These are phyloP conservation scores for Omphalotus guepiniiformis DNA, from an alignment of 768 basidiomycete genomes.

Conservation along the genomic window DNA sequence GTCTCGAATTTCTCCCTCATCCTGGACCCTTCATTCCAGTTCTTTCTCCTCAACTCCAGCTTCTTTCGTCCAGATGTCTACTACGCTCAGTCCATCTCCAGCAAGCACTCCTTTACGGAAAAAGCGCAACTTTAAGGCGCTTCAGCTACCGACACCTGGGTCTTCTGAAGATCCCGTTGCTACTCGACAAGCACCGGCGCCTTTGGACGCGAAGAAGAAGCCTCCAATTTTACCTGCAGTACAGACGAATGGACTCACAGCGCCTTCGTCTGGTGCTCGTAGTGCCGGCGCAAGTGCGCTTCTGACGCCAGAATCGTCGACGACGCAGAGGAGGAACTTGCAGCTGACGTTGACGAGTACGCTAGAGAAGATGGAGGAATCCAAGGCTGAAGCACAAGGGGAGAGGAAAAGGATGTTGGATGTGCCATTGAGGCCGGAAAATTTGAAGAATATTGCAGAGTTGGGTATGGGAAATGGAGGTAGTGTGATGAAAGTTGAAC, in stretches of 20 bases:
- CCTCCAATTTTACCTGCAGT: constrained; percentile 73
- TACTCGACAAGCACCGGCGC: constrained; percentile 40
- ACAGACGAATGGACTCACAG: constrained; percentile 24
- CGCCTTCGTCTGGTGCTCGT: constrained; percentile 27
- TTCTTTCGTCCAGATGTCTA: too few relatives aligned
- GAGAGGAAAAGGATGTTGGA: constrained; percentile 51
- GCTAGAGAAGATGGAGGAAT: constrained; percentile 82
- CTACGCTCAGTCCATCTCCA: too few relatives aligned
- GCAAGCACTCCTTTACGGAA: constrained; percentile 4
- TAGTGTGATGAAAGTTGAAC: constrained; percentile 94
- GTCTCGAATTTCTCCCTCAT: too few relatives aligned
- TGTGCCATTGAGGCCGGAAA: constrained; percentile 66
- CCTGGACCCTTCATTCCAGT: too few relatives aligned
- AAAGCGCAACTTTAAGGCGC: constrained; percentile 7
- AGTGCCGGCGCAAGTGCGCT: constrained; percentile 48
- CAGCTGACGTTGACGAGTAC: constrained; percentile 79
- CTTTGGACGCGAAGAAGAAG: constrained; percentile 50
- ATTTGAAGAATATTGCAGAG: constrained; percentile 86
- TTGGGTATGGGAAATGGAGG: constrained; percentile 96
- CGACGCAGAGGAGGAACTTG: constrained; percentile 63
- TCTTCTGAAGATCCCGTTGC: constrained; percentile 30
- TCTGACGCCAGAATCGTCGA: constrained; percentile 45
- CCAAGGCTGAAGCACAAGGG: too few relatives aligned
- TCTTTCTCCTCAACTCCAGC: too few relatives aligned
- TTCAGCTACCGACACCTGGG: not conserved